These are phyloP conservation scores for Hypoxylon fuscum DNA, from an alignment of 495 filamentous ascomycete species.

Conservation along the genomic window DNA sequence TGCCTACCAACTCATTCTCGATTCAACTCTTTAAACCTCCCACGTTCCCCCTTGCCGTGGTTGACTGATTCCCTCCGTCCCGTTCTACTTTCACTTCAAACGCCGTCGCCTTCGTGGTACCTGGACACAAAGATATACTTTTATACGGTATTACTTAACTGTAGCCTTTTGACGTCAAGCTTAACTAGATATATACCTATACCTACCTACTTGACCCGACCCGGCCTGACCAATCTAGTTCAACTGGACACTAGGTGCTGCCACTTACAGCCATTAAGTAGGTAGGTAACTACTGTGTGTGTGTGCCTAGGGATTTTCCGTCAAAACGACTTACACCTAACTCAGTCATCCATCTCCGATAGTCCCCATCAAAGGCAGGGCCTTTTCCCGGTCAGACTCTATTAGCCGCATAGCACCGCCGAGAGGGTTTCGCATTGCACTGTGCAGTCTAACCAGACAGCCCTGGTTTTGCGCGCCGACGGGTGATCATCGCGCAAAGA, in stretches of 20 bases:
- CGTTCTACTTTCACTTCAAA: slow-evolving; percentile 15
- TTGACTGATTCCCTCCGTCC: slow-evolving; percentile 29
- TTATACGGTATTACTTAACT: background rate
- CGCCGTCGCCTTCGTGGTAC: slow-evolving; percentile 9
- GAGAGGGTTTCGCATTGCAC: slow-evolving; percentile 33
- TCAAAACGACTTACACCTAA: slow-evolving; percentile 39
- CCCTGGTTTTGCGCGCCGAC: slow-evolving; percentile 18
- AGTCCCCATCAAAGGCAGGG: slow-evolving; percentile 39
- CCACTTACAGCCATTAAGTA: slow-evolving; percentile 2
- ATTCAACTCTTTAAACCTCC: slow-evolving; percentile 39
- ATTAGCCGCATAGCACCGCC: slow-evolving; percentile 44
- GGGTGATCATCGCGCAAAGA: slow-evolving; percentile 32
- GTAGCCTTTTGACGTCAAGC: background rate
- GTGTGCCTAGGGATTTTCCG: slow-evolving; percentile 20
- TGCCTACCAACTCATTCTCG: slow-evolving; percentile 26
- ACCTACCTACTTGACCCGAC: slow-evolving; percentile 5
- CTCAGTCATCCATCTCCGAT: slow-evolving; percentile 37
- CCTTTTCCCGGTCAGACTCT: slow-evolving; percentile 40
- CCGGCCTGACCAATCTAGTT: slow-evolving; percentile 17
- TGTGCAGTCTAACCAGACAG: slow-evolving; percentile 28
- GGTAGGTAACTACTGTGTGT: slow-evolving; percentile 16
- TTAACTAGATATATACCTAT: background rate
- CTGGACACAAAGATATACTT: slow-evolving; percentile 12
- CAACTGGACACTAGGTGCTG: slow-evolving; percentile 2
- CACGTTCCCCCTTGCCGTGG: slow-evolving; percentile 35